These are phyloP conservation scores for Escallonia rubra DNA, from an alignment of 129 eudicot genomes.

Conservation along the genomic window DNA sequence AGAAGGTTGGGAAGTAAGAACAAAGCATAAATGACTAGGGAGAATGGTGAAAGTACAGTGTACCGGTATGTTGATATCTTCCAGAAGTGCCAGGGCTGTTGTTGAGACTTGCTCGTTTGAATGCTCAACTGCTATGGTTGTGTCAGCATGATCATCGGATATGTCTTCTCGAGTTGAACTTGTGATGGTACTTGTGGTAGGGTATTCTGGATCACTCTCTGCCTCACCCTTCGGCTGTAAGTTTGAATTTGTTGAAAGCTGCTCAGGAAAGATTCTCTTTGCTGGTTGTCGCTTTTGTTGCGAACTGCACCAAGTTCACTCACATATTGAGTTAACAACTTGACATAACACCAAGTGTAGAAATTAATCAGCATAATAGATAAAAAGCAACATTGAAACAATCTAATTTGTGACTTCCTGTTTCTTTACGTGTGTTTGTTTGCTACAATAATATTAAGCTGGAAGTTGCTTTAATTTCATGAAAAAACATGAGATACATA, in stretches of 20 bases:
- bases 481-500: too few species aligned
- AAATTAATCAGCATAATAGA: too few species aligned
- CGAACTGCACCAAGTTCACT: constrained; percentile 39
- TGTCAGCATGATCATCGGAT: constrained; percentile 26
- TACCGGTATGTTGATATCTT: constrained; percentile 22
- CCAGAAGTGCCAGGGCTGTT: constrained; percentile 13
- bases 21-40: too few species aligned
- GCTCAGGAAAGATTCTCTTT: constrained; percentile 44
- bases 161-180: constrained; percentile 17
- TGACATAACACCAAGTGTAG: neutral
- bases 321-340: constrained; percentile 8
- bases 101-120: constrained; percentile 26
- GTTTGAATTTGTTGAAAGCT: constrained; percentile 42
- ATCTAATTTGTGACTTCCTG: too few species aligned
- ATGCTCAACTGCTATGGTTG: constrained; percentile 31
- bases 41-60: neutral
- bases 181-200: constrained; percentile 24
- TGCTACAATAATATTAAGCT: too few species aligned
- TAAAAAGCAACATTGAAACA: too few species aligned
- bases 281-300: constrained; percentile 56
- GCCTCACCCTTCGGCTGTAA: constrained; percentile 34
- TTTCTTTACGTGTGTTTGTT: too few species aligned
- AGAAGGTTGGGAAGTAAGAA: too few species aligned
- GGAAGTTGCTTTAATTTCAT: too few species aligned
- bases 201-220: constrained; percentile 43